Percentiles rank a stretch among this genome's conserved stretches.
These are phyloP conservation scores for Margaritispora aquatica DNA, from an alignment of 495 filamentous ascomycete species.

Conservation along the genomic window DNA sequence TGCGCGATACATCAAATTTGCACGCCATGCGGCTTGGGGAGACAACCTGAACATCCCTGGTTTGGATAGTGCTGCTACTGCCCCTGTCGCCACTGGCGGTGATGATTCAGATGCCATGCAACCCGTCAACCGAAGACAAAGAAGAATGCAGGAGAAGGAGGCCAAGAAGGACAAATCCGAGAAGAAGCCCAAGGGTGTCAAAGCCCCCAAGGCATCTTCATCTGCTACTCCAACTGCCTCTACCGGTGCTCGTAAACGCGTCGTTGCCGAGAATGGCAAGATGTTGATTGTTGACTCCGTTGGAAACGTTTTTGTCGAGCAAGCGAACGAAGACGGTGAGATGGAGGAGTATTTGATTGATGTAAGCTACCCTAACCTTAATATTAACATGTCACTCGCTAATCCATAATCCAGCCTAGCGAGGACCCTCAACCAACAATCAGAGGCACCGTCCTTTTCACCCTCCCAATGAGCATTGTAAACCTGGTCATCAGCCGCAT, in stretches of 20 bases:
- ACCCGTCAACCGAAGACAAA: conserved; percentile 78
- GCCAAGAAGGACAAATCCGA: conserved; percentile 54
- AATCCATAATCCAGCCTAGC: conserved; percentile 39
- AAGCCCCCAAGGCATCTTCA: conserved; percentile 43
- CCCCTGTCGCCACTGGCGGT: conserved; percentile 34
- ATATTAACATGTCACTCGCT: background rate
- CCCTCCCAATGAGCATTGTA: conserved; percentile 62
- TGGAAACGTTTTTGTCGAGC: conserved; percentile 89
- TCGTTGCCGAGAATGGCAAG: conserved; percentile 93
- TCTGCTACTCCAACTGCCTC: conserved; percentile 43
- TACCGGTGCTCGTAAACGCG: conserved; percentile 65
- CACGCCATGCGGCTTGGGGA: conserved; percentile 83
- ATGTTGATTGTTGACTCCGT: conserved; percentile 83
- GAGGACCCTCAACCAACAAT: conserved; percentile 61
- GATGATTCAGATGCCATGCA: conserved; percentile 42
- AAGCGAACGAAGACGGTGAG: conserved; percentile 80
- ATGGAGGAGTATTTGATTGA: conserved; percentile 80
- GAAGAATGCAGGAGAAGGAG: conserved; percentile 79
- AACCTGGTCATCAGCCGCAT: conserved; percentile 49
- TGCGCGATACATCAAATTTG: conserved; percentile 83
- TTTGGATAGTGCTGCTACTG: conserved; percentile 41
- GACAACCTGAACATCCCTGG: conserved; percentile 66
- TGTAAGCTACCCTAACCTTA: conserved; percentile 35
- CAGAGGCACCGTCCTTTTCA: conserved; percentile 62
- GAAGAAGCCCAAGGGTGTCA: conserved; percentile 33